A percentile compares a stretch with the other conserved stretches of the same genome.
These are phyloP conservation scores for Lentinula novae-zelandiae DNA, from an alignment of 1,284 basidiomycete genomes.

Conservation along the genomic window DNA sequence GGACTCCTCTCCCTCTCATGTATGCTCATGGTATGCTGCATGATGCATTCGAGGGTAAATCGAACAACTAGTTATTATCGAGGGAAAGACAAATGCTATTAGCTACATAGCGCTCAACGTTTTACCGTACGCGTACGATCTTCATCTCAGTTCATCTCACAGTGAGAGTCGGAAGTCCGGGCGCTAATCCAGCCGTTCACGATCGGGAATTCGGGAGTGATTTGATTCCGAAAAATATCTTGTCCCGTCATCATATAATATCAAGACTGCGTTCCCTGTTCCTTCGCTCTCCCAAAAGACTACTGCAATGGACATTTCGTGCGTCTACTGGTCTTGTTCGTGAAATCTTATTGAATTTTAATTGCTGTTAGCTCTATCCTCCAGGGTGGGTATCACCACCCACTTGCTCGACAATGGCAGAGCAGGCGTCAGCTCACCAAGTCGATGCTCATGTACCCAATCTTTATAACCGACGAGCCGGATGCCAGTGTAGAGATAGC, in stretches of 20 bases:
- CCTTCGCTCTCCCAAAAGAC: not conserved
- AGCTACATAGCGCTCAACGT: no score
- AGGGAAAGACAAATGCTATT: no score
- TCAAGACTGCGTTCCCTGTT: not conserved
- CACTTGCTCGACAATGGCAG: conserved; percentile 85
- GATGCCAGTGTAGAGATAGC: conserved; percentile 76
- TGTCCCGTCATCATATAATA: not conserved
- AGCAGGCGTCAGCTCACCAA: conserved; percentile 73
- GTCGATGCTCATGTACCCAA: conserved; percentile 96
- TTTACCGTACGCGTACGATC: no score
- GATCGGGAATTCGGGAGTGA: not conserved
- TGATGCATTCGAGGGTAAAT: no score
- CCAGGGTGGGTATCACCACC: conserved; percentile 91
- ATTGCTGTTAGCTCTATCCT: conserved; percentile 60
- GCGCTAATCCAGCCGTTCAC: not conserved
- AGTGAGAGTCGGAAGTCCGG: not conserved
- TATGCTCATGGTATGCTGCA: no score
- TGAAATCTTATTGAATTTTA: not conserved
- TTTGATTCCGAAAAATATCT: not conserved
- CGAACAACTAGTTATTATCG: no score
- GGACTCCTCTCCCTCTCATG: no score
- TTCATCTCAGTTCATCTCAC: no score
- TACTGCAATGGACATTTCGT: conserved; percentile 40
- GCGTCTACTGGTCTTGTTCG: conserved; percentile 15
- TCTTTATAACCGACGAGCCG: conserved; percentile 93